phyloP scores from a whole-genome alignment of 164 flowering plant genomes.

The Santalum album region DNA sequence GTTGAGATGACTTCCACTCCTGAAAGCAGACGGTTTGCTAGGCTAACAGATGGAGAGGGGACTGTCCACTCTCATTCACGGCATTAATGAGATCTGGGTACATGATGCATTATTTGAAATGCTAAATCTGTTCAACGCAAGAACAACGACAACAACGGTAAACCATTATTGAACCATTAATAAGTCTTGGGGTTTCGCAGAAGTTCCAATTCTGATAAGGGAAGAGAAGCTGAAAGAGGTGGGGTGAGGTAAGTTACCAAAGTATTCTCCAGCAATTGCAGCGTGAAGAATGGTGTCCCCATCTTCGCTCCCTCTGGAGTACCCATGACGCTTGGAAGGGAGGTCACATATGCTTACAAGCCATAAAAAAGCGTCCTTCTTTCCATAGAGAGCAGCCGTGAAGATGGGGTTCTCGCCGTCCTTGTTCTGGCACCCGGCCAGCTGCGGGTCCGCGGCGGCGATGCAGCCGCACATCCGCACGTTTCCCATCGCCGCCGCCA shows the following conservation, averaged over 20 bases:
- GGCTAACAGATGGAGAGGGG: conserved; percentile 38
- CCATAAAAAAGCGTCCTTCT: conserved; percentile 7
- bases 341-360: not conserved
- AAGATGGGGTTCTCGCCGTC: conserved; percentile 5
- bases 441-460: not conserved
- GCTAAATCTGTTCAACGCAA: conserved; percentile 25
- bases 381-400: conserved; percentile 13
- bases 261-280: conserved; percentile 15
- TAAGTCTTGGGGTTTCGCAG: too few relatives aligned
- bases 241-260: conserved; percentile 7
- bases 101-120: conserved; percentile 17
- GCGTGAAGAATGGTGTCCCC: conserved; percentile 23
- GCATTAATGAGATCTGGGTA: conserved; percentile 13
- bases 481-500: conserved; percentile 15
- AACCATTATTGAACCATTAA: too few relatives aligned
- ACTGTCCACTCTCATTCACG: conserved; percentile 16
- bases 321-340: not conserved
- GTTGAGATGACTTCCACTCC: conserved; percentile 21
- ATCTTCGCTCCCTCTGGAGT: conserved; percentile 8
- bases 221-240: too few relatives aligned
- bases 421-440: not conserved
- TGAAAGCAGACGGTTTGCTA: conserved; percentile 24
- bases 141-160: not conserved
- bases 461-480: conserved; percentile 12
- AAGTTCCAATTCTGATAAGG: too few relatives aligned